A percentile compares a stretch with the other conserved stretches of the same genome.
phyloP scores from a whole-genome alignment of 2,329 filamentous ascomycete genomes.

The Penicillium digitatum region DNA sequence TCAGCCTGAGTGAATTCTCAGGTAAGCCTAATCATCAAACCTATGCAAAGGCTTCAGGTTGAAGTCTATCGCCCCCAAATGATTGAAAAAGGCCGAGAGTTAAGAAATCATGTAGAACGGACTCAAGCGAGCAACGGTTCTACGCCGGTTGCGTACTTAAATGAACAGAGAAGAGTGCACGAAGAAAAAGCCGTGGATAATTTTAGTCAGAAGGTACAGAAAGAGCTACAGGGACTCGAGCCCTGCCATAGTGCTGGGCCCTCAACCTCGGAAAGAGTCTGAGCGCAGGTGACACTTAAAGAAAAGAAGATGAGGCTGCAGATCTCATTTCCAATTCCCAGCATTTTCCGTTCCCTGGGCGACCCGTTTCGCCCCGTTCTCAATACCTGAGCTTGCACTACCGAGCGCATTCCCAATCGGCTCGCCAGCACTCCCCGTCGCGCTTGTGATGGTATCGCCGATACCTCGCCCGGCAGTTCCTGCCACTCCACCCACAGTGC shows the following conservation, averaged over 20 bases:
- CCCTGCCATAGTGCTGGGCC: not conserved
- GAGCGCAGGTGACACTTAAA: not conserved
- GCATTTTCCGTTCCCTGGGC: conserved; percentile 56
- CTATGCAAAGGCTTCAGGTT: not conserved
- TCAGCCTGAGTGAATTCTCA: too few species aligned
- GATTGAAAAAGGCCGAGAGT: not conserved
- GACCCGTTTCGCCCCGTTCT: conserved; percentile 49
- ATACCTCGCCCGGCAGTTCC: conserved; percentile 57
- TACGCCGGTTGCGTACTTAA: not conserved
- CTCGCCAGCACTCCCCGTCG: conserved; percentile 53
- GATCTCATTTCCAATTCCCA: conserved; percentile 49
- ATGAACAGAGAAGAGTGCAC: not conserved
- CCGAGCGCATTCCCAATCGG: conserved; percentile 55
- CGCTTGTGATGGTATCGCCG: conserved; percentile 53
- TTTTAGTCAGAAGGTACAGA: not conserved
- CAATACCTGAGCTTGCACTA: conserved; percentile 52
- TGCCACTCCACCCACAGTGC: conserved; percentile 52
- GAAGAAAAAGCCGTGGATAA: not conserved
- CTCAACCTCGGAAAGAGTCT: not conserved
- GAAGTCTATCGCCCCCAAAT: not conserved
- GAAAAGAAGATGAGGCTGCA: not conserved
- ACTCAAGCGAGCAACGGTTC: not conserved
- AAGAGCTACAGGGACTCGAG: not conserved
- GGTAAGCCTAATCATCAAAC: too few species aligned
- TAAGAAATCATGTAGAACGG: not conserved